Evolutionary conservation across 2,329 filamentous ascomycete genomes (phyloP).

Genomic region (Verticillium nubilum): DNA sequence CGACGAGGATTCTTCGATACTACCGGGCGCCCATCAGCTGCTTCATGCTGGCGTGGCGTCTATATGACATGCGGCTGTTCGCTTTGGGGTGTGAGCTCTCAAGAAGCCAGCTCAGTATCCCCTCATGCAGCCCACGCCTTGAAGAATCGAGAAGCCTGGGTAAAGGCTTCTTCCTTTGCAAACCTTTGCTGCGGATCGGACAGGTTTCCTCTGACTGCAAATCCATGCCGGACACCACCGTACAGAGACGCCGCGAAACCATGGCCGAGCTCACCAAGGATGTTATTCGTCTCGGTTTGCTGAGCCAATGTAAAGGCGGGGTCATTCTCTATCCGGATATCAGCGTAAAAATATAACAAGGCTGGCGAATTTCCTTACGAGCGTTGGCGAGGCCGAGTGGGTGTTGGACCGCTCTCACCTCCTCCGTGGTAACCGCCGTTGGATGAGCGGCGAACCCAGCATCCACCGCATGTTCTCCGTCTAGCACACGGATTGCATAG

Average conservation of each 20-base stretch:
- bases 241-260: conserved; percentile 68
- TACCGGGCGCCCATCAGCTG: no score
- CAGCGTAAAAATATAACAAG: conserved; percentile 23
- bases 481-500: conserved; percentile 48
- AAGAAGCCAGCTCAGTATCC: no score
- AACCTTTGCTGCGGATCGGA: conserved; percentile 49
- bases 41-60: no score
- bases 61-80: no score
- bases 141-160: conserved; percentile 73
- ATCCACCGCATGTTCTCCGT: conserved; percentile 45
- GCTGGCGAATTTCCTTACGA: conserved; percentile 51
- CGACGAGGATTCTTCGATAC: no score
- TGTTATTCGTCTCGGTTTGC: conserved; percentile 44
- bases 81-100: no score
- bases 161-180: conserved; percentile 74
- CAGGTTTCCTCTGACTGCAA: conserved; percentile 62
- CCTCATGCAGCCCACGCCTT: conserved; percentile 47
- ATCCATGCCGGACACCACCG: conserved; percentile 65
- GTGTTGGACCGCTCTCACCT: conserved; percentile 50
- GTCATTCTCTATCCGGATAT: no score
- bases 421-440: conserved; percentile 50
- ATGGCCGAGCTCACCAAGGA: conserved; percentile 44
- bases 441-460: conserved; percentile 62
- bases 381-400: conserved; percentile 60
- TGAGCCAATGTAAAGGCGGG: no score